Evolutionary conservation across 2,329 filamentous ascomycete species (phyloP).

Genomic region (Trichoderma sp.): DNA sequence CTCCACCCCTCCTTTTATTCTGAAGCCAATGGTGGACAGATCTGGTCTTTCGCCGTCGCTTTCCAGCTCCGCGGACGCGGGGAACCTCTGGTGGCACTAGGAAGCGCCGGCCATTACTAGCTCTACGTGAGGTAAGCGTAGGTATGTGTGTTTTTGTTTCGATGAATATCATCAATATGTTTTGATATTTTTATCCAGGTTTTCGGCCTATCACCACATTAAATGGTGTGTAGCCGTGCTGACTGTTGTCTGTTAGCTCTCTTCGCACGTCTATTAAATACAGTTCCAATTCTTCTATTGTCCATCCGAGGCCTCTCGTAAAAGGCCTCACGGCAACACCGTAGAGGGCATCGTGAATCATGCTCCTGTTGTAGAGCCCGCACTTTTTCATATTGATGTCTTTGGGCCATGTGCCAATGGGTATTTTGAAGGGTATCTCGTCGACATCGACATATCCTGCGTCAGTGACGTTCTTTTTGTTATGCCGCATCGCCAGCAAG

Average conservation of each 20-base stretch:
- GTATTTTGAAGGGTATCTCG: slow-evolving; percentile 42
- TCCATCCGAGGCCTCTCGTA: slow-evolving; percentile 36
- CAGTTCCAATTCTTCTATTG: slow-evolving; percentile 32
- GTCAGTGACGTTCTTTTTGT: slow-evolving; percentile 28
- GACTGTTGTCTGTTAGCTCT: slow-evolving; percentile 30
- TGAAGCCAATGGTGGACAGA: slow-evolving; percentile 4
- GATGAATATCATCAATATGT: background rate
- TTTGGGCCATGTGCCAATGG: slow-evolving; percentile 47
- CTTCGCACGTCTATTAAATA: slow-evolving; percentile 35
- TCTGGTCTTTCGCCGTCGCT: background rate
- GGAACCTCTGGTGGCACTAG: background rate
- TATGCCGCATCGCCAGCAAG: slow-evolving; percentile 31
- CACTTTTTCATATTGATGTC: slow-evolving; percentile 46
- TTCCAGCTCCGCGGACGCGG: slow-evolving; percentile 8
- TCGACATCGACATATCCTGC: slow-evolving; percentile 43
- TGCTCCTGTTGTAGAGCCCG: slow-evolving; percentile 34
- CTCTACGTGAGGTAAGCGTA: slow-evolving; percentile 1
- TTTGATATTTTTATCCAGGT: slow-evolving; percentile 16
- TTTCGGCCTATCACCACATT: slow-evolving; percentile 22
- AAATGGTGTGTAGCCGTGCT: slow-evolving; percentile 23
- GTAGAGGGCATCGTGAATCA: slow-evolving; percentile 33
- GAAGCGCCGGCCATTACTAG: background rate
- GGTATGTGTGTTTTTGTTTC: background rate
- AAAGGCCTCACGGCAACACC: slow-evolving; percentile 35
- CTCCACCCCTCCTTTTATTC: slow-evolving; percentile 11